Base-by-base conservation (phyloP, 176 grass and related monocot species). In the Echinochloa phyllopogon region DNA sequence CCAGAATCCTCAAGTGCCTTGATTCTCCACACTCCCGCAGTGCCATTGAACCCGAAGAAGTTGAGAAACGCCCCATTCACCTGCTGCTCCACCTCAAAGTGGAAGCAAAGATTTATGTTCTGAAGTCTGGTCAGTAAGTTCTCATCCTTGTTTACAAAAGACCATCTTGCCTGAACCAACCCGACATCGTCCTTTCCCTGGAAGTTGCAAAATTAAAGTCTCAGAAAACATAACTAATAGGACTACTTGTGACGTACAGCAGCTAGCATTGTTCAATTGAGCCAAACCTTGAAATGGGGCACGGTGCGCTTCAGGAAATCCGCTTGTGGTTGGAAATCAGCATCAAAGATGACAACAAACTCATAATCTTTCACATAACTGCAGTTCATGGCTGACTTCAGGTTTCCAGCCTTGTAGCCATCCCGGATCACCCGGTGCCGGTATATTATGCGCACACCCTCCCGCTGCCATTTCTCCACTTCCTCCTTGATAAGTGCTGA, bases 31-130 rank as follows among this genome's bases (percentile, higher is more conserved):
- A 97, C 88, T 42, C 94, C 92, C 0, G 92, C 94, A 8, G 92
- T 97, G 23, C 94, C 94, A 15, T 97, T 97, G 88, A 97, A 97
- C 75, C 94, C 94, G 7, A 97, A 97, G 90, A 97, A 97, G 71
- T 94, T 94, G 80, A 97, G 70, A 64, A 97, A 97, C 5, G 69
- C 21, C 5, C 94, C 94, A 37, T 97, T 97, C 43, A 97, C 94
- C 74, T 97, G 94, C 87, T 97, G 94, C 73, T 97, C 94, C 86
- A 97, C 94, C 88, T 97, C 94, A 65, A 97, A 97, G 85, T 97
- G 94, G 86, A 97, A 97, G 83, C 92, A 92, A 27, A 97, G 81
- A 36, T 97, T 97, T 82, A 97, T 75, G 80, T 97, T 94, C 74
- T 97, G 94, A 56, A 97, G 74, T 74, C 94, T 87, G 24, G 92